phyloP scores from a whole-genome alignment of 441 rosid species.

The Mallotus repandus region DNA sequence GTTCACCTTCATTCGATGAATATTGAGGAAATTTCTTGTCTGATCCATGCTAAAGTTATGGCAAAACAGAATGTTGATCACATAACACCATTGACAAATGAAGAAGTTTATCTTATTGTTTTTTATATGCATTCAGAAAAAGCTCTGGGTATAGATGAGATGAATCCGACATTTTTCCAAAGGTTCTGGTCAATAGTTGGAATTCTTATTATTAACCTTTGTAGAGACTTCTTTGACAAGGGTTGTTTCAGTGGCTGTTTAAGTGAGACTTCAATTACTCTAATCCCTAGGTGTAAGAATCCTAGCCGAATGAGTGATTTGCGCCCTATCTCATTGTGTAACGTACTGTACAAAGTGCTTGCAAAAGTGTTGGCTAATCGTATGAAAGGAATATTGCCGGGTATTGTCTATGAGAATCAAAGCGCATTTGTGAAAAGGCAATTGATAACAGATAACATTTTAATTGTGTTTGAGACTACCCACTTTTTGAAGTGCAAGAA shows the following conservation, averaged over 20 bases:
- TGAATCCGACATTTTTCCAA: neutral
- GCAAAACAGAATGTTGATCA: neutral
- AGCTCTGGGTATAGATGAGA: neutral
- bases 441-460: too few relatives aligned
- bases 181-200: neutral
- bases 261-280: neutral
- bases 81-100: neutral
- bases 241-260: neutral
- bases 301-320: neutral
- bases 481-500: too few relatives aligned
- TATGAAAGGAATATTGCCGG: neutral
- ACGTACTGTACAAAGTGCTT: neutral
- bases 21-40: fast-evolving
- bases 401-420: neutral
- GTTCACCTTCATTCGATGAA: too few relatives aligned
- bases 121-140: neutral
- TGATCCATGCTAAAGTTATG: too few relatives aligned
- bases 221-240: too few relatives aligned
- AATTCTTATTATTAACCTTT: too few relatives aligned
- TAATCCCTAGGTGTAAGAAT: neutral
- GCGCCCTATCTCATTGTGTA: neutral
- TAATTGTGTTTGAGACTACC: too few relatives aligned
- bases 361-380: neutral
- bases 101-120: neutral
- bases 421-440: neutral